phyloP scores from a whole-genome alignment of 345 rosid species.

The Citrus hindsii region DNA sequence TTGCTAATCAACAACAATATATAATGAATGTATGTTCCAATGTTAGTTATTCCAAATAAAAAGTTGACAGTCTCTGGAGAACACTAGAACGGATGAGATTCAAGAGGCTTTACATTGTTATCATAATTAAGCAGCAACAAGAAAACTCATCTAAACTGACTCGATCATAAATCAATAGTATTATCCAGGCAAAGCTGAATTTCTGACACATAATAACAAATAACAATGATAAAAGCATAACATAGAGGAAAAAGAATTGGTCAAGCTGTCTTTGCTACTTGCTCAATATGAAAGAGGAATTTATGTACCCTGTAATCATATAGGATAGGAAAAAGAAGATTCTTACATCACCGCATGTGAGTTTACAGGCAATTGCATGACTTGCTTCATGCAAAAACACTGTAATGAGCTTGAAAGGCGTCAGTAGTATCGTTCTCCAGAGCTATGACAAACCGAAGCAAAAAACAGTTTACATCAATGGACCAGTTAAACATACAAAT shows the following conservation, averaged over 20 bases:
- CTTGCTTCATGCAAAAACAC: constrained; percentile 96
- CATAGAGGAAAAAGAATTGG: background rate
- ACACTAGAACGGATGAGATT: background rate
- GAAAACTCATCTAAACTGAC: background rate
- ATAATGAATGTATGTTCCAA: background rate
- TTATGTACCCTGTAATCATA: background rate
- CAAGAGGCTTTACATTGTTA: background rate
- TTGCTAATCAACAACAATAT: constrained; percentile 1
- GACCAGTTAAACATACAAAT: constrained; percentile 3
- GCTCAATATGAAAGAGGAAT: background rate
- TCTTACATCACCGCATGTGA: constrained; percentile 95
- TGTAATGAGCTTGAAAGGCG: constrained; percentile 94
- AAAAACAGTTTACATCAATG: constrained; percentile 1
- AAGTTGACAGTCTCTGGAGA: background rate
- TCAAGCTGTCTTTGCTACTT: background rate
- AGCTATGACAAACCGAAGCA: constrained; percentile 39
- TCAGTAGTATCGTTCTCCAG: constrained; percentile 89
- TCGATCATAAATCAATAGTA: background rate
- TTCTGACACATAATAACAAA: background rate
- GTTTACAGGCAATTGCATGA: constrained; percentile 96
- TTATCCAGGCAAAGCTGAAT: background rate
- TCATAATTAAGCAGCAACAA: background rate
- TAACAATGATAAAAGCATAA: background rate
- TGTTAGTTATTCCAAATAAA: background rate
- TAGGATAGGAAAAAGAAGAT: constrained; percentile 11